Evolutionary conservation across 2,329 filamentous ascomycete genomes (phyloP).

Genomic region (Diaporthe vaccinii): DNA sequence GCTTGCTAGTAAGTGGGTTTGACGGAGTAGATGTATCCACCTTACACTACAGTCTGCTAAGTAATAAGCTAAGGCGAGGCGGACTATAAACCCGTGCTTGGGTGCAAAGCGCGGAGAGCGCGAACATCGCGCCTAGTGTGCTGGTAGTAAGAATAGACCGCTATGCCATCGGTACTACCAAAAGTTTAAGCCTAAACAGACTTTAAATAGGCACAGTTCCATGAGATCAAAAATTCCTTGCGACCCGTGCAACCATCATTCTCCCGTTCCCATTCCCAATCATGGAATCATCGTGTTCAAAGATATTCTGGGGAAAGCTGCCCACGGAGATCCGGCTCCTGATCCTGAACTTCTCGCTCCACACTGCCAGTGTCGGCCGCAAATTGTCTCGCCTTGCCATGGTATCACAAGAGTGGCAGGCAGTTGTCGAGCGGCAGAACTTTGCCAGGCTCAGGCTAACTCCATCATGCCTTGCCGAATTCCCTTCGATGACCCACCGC

Average conservation of each 20-base stretch:
- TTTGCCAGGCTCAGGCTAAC: conserved; percentile 50
- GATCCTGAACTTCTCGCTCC: conserved; percentile 44
- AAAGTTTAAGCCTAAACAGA: not conserved
- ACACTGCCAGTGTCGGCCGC: conserved; percentile 43
- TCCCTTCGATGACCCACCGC: conserved; percentile 47
- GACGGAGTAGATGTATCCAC: too few species aligned
- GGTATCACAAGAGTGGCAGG: conserved; percentile 51
- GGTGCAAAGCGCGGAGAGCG: too few species aligned
- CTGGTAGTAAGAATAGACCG: not conserved
- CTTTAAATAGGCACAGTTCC: not conserved
- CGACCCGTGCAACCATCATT: not conserved
- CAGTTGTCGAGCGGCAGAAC: conserved; percentile 47
- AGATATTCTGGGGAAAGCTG: conserved; percentile 41
- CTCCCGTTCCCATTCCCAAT: not conserved
- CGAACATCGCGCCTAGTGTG: too few species aligned
- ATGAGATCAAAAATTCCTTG: not conserved
- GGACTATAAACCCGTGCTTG: too few species aligned
- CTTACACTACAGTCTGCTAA: too few species aligned
- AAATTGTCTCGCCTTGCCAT: conserved; percentile 45
- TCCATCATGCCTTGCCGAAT: conserved; percentile 46
- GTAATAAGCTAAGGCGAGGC: too few species aligned
- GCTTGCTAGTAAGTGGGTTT: too few species aligned
- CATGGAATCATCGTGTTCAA: not conserved
- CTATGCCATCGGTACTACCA: not conserved
- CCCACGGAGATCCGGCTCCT: conserved; percentile 45